These are phyloP conservation scores for Fusarium sp. DNA, from an alignment of 2,329 filamentous ascomycete species.

Conservation along the genomic window DNA sequence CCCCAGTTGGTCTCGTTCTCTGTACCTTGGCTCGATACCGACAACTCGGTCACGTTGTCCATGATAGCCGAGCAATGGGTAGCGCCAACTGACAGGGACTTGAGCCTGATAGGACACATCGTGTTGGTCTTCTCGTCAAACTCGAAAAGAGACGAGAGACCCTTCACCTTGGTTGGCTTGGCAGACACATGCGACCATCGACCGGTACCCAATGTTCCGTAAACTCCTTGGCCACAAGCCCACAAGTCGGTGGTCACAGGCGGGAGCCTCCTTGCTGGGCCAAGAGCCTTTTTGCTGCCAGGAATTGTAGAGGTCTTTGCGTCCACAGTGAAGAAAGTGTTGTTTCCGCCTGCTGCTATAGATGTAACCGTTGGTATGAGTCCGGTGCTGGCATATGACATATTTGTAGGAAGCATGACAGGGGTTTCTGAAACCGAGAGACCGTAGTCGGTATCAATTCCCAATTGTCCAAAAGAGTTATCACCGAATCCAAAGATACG, in stretches of 20 bases:
- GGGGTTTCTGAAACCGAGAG: conserved; percentile 75
- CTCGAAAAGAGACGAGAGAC: conserved; percentile 85
- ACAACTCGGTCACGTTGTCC: conserved; percentile 80
- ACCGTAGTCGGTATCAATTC: conserved; percentile 76
- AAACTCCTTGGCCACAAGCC: conserved; percentile 88
- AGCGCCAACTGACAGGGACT: conserved; percentile 78
- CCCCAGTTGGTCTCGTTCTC: conserved; percentile 87
- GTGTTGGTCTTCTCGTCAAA: conserved; percentile 80
- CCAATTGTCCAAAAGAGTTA: conserved; percentile 90
- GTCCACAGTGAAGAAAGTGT: conserved; percentile 89
- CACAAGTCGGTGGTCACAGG: conserved; percentile 73
- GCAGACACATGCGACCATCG: conserved; percentile 89
- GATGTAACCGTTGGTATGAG: conserved; percentile 76
- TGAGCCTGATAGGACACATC: conserved; percentile 81
- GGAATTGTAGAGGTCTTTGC: conserved; percentile 64
- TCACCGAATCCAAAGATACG: conserved; percentile 90
- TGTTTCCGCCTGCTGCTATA: conserved; percentile 86
- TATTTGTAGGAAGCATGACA: conserved; percentile 74
- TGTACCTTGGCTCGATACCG: conserved; percentile 61
- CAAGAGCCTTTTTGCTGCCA: conserved; percentile 34
- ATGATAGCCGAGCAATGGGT: conserved; percentile 87
- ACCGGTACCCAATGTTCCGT: conserved; percentile 84
- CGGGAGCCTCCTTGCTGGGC: conserved; percentile 52
- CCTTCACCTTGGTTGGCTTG: conserved; percentile 82
- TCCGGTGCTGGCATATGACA: conserved; percentile 76